A percentile compares a stretch with the other conserved stretches of the same genome.
Evolutionary conservation across 208 protist genomes (phyloP).

Genomic region (Angomonas desouzai): DNA sequence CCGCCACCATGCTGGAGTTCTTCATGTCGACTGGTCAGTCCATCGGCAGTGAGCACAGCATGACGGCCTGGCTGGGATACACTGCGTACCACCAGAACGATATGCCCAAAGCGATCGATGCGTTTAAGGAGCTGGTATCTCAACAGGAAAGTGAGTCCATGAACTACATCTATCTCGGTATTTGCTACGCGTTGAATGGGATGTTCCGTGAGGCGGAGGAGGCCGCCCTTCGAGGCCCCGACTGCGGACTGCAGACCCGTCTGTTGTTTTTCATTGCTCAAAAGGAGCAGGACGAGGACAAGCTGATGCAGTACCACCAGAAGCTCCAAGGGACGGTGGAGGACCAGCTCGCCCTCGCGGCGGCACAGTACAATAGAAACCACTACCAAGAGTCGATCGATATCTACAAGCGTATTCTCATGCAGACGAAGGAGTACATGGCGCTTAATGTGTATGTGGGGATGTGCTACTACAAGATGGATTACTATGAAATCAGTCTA

Average conservation of each 20-base stretch:
- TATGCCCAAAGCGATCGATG: constrained; percentile 87
- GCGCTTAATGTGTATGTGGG: constrained; percentile 96
- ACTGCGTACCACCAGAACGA: constrained; percentile 94
- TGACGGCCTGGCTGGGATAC: constrained; percentile 93
- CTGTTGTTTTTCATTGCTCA: constrained; percentile 95
- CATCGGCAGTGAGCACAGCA: constrained; percentile 56
- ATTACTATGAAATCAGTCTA: constrained; percentile 95
- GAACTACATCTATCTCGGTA: constrained; percentile 78
- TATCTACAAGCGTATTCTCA: constrained; percentile 96
- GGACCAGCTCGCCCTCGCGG: constrained; percentile 92
- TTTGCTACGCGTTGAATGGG: constrained; percentile 82
- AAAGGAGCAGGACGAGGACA: constrained; percentile 89
- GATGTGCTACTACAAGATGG: constrained; percentile 98
- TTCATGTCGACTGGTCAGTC: constrained; percentile 76
- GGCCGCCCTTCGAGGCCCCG: constrained; percentile 72
- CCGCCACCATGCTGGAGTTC: constrained; percentile 87
- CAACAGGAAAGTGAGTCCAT: constrained; percentile 57
- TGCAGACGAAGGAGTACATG: constrained; percentile 91
- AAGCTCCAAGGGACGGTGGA: constrained; percentile 86
- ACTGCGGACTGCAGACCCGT: constrained; percentile 83
- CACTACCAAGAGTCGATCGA: constrained; percentile 96
- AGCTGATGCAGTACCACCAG: constrained; percentile 92
- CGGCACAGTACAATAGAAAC: constrained; percentile 94
- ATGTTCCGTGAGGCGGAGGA: constrained; percentile 91
- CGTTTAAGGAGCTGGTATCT: constrained; percentile 81